Conservation (phyloP, 2,329 filamentous ascomycete species). For the Neodidymelliopsis sp. region DNA sequence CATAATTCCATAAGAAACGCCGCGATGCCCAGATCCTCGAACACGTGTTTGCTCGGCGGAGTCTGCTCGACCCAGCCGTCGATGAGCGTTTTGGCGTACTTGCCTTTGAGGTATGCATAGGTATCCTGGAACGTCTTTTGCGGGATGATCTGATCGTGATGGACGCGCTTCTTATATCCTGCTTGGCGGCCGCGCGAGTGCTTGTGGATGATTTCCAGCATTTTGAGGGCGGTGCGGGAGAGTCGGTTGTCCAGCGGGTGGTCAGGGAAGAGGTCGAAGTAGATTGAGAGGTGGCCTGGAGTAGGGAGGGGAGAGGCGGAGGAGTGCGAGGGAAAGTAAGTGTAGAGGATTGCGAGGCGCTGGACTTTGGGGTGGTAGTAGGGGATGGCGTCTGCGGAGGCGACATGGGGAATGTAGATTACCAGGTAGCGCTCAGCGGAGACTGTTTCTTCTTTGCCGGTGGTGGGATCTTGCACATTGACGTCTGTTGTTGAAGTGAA, state of each 20-base stretch:
- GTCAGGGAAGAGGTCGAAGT: conserved; percentile 58
- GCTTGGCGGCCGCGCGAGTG: conserved; percentile 70
- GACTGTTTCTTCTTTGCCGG: conserved; percentile 37
- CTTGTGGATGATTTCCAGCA: conserved; percentile 74
- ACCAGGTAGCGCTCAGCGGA: conserved; percentile 63
- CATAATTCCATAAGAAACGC: conserved; percentile 94
- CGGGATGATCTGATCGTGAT: conserved; percentile 82
- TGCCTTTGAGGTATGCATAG: conserved; percentile 79
- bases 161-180: conserved; percentile 81
- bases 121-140: conserved; percentile 81
- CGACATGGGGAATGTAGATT: conserved; percentile 79
- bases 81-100: conserved; percentile 76
- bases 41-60: conserved; percentile 89
- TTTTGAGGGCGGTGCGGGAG: conserved; percentile 70
- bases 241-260: conserved; percentile 60
- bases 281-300: conserved; percentile 57
- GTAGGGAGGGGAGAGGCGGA: conserved; percentile 31
- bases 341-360: conserved; percentile 78
- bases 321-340: conserved; percentile 53
- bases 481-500: conserved; percentile 55
- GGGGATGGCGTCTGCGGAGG: conserved; percentile 69
- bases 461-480: conserved; percentile 6
- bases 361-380: conserved; percentile 87
- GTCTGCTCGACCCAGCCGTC: conserved; percentile 85
- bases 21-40: conserved; percentile 90